These are phyloP conservation scores for Camelina hispida DNA, from an alignment of 345 rosid species.

Conservation along the genomic window DNA sequence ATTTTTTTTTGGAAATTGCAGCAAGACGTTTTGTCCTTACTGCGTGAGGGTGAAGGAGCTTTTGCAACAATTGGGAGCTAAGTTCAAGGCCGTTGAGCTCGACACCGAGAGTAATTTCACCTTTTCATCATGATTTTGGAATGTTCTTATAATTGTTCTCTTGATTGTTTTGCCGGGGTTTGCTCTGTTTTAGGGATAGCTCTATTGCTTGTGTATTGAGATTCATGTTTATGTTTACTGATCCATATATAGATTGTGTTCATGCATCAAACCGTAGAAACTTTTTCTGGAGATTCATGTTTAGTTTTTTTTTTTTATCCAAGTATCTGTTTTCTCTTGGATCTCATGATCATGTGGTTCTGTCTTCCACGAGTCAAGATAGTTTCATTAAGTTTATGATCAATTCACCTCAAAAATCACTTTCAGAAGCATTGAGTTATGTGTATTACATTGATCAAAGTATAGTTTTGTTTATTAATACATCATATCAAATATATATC, in stretches of 20 bases:
- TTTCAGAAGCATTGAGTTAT: neutral
- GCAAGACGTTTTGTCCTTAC: slow-evolving; percentile 73
- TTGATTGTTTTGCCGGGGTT: too few species aligned
- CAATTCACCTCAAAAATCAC: neutral
- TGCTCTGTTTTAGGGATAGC: neutral
- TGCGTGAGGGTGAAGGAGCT: slow-evolving; percentile 71
- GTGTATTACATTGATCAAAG: neutral
- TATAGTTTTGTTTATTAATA: neutral
- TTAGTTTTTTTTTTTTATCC: neutral
- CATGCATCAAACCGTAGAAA: neutral
- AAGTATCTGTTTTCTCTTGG: slow-evolving; percentile 3
- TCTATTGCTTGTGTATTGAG: neutral
- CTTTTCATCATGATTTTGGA: neutral
- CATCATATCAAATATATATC: too few species aligned
- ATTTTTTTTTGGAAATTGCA: slow-evolving; percentile 38
- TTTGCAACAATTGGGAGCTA: slow-evolving; percentile 57
- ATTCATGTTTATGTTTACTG: neutral
- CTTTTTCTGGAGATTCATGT: neutral
- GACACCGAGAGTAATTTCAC: slow-evolving; percentile 59
- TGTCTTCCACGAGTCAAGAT: neutral
- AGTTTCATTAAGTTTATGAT: neutral
- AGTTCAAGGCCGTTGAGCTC: slow-evolving; percentile 61
- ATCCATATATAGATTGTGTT: neutral
- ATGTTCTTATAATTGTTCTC: too few species aligned
- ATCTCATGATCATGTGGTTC: neutral